phyloP scores from a whole-genome alignment of 2,329 filamentous ascomycete genomes.

The Aspergillus persii region DNA sequence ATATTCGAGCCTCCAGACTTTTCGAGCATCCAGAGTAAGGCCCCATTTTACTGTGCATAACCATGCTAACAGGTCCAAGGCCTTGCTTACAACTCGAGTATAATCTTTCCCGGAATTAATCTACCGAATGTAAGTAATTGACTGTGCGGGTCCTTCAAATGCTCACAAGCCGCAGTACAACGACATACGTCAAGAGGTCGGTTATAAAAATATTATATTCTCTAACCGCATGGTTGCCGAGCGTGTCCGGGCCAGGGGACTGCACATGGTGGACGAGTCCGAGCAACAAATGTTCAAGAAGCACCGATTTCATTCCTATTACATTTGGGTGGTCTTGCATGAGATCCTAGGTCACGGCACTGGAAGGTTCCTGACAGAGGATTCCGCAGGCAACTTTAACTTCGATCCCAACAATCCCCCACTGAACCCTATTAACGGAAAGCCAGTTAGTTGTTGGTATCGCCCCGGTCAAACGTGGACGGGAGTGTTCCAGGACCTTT shows the following conservation, averaged over 20 bases:
- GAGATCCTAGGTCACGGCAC: conserved; percentile 65
- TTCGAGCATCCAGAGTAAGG: conserved; percentile 15
- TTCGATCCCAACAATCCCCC: conserved; percentile 60
- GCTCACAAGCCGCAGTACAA: conserved; percentile 53
- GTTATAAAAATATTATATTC: conserved; percentile 81
- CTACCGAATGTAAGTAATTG: conserved; percentile 48
- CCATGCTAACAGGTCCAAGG: conserved; percentile 24
- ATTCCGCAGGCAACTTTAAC: conserved; percentile 33
- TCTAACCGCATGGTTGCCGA: conserved; percentile 49
- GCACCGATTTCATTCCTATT: conserved; percentile 17
- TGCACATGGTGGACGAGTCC: conserved; percentile 11
- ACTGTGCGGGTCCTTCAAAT: neutral
- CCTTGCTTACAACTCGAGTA: conserved; percentile 46
- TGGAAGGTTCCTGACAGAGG: conserved; percentile 60
- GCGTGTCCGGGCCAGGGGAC: conserved; percentile 11
- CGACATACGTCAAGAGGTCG: conserved; percentile 74
- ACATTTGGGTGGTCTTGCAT: conserved; percentile 40
- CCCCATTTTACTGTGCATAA: neutral
- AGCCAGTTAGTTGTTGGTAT: conserved; percentile 55
- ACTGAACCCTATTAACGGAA: conserved; percentile 53
- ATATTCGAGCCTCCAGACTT: conserved; percentile 24
- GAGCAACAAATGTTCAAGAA: conserved; percentile 10
- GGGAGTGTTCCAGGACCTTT: conserved; percentile 57
- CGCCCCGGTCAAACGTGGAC: conserved; percentile 64
- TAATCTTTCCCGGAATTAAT: conserved; percentile 46